Conservation (phyloP, 2,329 filamentous ascomycete species). For the Colletotrichum melonis region DNA sequence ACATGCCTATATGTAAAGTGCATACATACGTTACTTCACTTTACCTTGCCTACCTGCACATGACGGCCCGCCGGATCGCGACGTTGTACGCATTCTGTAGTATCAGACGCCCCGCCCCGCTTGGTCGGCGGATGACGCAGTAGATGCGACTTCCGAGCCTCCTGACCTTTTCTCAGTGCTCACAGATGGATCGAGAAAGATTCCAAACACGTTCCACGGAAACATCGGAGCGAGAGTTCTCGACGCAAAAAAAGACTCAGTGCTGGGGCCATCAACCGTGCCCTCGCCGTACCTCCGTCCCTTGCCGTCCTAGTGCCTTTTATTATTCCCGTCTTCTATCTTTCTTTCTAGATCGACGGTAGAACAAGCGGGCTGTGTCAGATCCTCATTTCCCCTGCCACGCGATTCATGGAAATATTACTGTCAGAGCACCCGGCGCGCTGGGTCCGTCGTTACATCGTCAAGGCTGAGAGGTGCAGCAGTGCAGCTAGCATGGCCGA, state of each 20-base stretch:
- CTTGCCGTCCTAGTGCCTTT: not conserved
- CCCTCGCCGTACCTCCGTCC: too few species aligned
- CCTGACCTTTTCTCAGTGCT: not conserved
- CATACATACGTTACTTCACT: not conserved
- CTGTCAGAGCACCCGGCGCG: conserved; percentile 5
- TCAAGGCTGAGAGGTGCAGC: conserved; percentile 2
- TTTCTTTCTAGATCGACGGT: conserved; percentile 23
- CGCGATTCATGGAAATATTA: not conserved
- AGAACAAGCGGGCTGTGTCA: conserved; percentile 14
- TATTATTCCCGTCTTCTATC: not conserved
- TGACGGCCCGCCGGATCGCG: conserved; percentile 6
- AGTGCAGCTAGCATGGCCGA: not conserved
- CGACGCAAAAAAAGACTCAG: not conserved
- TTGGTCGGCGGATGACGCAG: conserved; percentile 12
- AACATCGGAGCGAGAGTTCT: conserved; percentile 10
- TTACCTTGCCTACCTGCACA: not conserved
- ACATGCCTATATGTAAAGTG: not conserved
- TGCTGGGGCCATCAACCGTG: not conserved
- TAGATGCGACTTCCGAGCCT: not conserved
- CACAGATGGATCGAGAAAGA: conserved; percentile 8
- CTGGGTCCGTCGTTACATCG: not conserved
- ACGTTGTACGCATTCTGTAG: not conserved
- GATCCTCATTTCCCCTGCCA: not conserved
- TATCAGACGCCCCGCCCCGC: conserved; percentile 13
- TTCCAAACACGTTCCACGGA: conserved; percentile 20